phyloP scores from a whole-genome alignment of 768 basidiomycete species.

The Gymnopilus dilepis region DNA sequence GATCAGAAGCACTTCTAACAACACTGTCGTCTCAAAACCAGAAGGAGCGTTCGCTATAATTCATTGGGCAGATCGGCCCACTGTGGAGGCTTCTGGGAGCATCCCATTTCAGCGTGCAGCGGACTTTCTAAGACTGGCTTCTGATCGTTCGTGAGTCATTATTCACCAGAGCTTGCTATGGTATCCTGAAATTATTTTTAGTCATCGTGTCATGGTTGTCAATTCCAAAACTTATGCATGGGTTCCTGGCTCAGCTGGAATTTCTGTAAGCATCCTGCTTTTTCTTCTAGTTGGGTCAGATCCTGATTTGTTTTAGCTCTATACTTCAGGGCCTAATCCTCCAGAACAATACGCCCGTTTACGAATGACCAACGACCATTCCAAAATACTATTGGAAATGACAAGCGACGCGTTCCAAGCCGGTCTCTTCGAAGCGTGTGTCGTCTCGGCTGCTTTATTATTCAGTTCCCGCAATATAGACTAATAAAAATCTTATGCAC shows the following conservation, averaged over 20 bases:
- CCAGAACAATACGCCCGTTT: conserved; percentile 24
- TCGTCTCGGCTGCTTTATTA: conserved; percentile 18
- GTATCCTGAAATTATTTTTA: neutral
- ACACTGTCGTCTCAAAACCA: conserved; percentile 19
- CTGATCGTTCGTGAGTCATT: conserved; percentile 20
- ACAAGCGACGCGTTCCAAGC: conserved; percentile 26
- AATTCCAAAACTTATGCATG: conserved; percentile 19
- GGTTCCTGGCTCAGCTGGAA: conserved; percentile 22
- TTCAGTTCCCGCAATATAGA: conserved; percentile 26
- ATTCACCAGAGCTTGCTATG: neutral
- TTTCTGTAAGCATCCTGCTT: conserved; percentile 19
- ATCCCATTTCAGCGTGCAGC: conserved; percentile 21
- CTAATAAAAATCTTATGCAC: neutral
- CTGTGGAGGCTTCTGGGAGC: conserved; percentile 20
- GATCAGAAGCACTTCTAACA: conserved; percentile 22
- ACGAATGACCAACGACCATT: conserved; percentile 5
- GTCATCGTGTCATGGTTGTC: conserved; percentile 24
- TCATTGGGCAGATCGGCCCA: conserved; percentile 23
- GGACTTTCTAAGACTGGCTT: conserved; percentile 24
- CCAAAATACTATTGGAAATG: conserved; percentile 22
- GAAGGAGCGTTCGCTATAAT: conserved; percentile 20
- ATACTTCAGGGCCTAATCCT: conserved; percentile 25
- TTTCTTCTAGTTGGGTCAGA: neutral
- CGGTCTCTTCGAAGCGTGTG: conserved; percentile 21
- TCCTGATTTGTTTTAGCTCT: conserved; percentile 15